These are phyloP conservation scores for Plasmodium knowlesi DNA, from an alignment of 169 alveolate genomes.

Conservation along the genomic window DNA sequence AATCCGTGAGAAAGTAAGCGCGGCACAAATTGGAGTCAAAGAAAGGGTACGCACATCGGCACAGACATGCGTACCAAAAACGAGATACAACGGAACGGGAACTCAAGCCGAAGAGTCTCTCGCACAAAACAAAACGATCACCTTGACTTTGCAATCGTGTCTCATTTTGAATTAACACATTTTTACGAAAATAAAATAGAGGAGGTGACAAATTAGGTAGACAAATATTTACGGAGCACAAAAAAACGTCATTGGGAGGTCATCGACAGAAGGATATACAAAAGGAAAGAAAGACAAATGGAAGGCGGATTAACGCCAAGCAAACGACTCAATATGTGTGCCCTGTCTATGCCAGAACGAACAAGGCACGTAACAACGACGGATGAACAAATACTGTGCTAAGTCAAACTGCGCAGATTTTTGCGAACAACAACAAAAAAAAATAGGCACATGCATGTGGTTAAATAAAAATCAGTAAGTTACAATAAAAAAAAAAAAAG, in stretches of 20 bases:
- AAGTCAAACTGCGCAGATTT: conserved; percentile 4
- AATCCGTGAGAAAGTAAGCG: not conserved
- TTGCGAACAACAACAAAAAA: not conserved
- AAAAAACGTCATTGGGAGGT: not conserved
- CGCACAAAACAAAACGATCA: conserved; percentile 2
- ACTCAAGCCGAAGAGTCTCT: not conserved
- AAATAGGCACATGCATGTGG: not conserved
- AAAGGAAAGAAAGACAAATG: not conserved
- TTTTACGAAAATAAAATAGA: not conserved
- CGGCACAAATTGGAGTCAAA: not conserved
- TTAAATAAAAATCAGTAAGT: not conserved
- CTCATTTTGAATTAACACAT: conserved; percentile 22
- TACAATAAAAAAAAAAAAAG: conserved; percentile 1
- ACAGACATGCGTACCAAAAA: not conserved
- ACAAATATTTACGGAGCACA: not conserved
- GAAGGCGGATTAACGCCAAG: not conserved
- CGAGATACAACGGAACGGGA: not conserved
- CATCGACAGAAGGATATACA: not conserved
- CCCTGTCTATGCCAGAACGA: not conserved
- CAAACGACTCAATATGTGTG: not conserved
- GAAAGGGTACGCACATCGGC: not conserved
- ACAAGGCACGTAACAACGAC: not conserved
- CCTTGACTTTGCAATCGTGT: not conserved
- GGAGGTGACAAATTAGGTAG: not conserved
- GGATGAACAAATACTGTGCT: not conserved